Percentiles rank a stretch among this genome's conserved stretches.
Conservation (phyloP, 768 basidiomycete species). For the Trametes sanguinea region DNA sequence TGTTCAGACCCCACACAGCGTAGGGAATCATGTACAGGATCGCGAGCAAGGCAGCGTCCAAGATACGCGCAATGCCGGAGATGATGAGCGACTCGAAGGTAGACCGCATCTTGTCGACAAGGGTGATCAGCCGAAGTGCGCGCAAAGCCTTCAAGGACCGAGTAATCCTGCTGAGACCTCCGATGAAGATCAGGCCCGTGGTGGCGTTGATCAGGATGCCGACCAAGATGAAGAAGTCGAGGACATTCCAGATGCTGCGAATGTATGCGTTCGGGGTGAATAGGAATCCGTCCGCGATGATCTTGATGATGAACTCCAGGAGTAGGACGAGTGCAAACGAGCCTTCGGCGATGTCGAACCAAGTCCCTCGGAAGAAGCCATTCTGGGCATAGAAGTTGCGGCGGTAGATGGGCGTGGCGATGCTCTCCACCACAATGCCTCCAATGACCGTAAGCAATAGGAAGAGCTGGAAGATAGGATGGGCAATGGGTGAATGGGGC, state of each 20-base stretch:
- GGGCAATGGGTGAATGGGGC: constrained; percentile 61
- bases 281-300: constrained; percentile 88
- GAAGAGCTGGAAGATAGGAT: constrained; percentile 72
- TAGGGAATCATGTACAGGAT: constrained; percentile 91
- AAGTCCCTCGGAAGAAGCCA: constrained; percentile 65
- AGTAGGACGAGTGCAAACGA: constrained; percentile 71
- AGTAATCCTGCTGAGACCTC: constrained; percentile 79
- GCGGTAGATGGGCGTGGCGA: constrained; percentile 85
- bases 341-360: constrained; percentile 86
- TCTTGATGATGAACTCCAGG: constrained; percentile 85
- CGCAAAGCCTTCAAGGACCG: constrained; percentile 86
- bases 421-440: constrained; percentile 77
- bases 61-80: constrained; percentile 78
- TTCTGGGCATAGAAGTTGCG: constrained; percentile 63
- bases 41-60: constrained; percentile 89
- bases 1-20: constrained; percentile 92
- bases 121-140: constrained; percentile 85
- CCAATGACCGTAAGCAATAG: constrained; percentile 77
- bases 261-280: constrained; percentile 93
- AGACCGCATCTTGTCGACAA: constrained; percentile 82
- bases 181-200: constrained; percentile 71
- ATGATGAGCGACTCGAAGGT: constrained; percentile 89
- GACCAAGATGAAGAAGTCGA: constrained; percentile 84
- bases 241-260: constrained; percentile 86
- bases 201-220: constrained; percentile 76